A percentile compares a stretch with the other conserved stretches of the same genome.
Evolutionary conservation across 306 rosid species (phyloP).

Genomic region (Macrotyloma uniflorum): DNA sequence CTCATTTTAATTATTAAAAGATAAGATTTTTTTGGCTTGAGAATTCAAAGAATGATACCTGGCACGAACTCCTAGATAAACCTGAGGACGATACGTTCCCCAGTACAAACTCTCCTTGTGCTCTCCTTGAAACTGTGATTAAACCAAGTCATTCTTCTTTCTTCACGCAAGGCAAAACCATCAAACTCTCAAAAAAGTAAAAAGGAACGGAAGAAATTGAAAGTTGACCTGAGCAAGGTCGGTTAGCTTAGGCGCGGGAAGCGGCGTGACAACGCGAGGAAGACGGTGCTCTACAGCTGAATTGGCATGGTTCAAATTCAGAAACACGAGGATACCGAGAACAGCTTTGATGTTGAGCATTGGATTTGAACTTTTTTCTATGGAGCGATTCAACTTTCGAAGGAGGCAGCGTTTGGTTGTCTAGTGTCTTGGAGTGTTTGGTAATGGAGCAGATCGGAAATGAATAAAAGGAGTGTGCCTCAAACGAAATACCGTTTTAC

Average conservation of each 20-base stretch:
- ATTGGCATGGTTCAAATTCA: conserved; percentile 51
- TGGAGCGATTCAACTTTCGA: conserved; percentile 33
- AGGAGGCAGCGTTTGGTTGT: conserved; percentile 18
- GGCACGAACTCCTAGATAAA: conserved; percentile 88
- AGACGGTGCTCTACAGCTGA: conserved; percentile 36
- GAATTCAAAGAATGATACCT: conserved; percentile 47
- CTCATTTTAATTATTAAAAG: too few species aligned
- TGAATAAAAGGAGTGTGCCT: too few species aligned
- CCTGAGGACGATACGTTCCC: conserved; percentile 99
- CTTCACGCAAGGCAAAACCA: neutral
- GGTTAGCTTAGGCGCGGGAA: conserved; percentile 81
- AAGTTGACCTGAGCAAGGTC: conserved; percentile 84
- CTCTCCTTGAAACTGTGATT: conserved; percentile 82
- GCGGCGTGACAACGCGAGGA: conserved; percentile 71
- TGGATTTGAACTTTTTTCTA: conserved; percentile 40
- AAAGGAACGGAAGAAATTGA: neutral
- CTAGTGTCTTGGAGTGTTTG: too few species aligned
- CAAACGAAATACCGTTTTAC: too few species aligned
- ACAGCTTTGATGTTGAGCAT: conserved; percentile 56
- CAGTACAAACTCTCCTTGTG: conserved; percentile 94
- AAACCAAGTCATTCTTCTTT: neutral
- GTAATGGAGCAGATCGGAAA: too few species aligned
- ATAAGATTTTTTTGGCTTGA: too few species aligned
- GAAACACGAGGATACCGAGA: conserved; percentile 46
- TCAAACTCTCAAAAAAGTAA: neutral